Conservation (phyloP, 2,329 filamentous ascomycete species). For the Ophiostoma ips region DNA sequence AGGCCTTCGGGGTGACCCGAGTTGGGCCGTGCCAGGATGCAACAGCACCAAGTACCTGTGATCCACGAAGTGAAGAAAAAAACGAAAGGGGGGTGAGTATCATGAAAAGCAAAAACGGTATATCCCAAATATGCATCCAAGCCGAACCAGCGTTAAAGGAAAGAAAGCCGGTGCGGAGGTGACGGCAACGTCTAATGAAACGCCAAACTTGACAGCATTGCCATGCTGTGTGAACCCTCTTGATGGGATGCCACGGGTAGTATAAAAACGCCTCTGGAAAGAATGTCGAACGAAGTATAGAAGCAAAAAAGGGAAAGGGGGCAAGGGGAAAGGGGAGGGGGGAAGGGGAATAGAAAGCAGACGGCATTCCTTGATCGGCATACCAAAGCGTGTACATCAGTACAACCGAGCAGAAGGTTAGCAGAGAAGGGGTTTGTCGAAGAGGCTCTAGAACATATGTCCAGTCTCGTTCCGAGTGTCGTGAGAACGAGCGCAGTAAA, state of each 20-base stretch:
- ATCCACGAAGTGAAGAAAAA: neutral
- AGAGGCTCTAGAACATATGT: neutral
- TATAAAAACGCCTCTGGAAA: neutral
- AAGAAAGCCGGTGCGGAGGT: neutral
- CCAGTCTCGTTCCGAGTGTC: neutral
- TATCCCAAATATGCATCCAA: neutral
- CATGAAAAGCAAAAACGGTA: neutral
- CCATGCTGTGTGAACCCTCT: neutral
- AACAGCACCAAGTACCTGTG: neutral
- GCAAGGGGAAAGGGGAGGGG: too few species aligned
- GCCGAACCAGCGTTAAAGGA: neutral
- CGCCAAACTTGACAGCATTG: neutral
- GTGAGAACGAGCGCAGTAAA: neutral
- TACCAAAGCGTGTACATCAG: neutral
- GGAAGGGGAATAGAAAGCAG: too few species aligned
- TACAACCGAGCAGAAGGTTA: neutral
- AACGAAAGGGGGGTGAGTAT: neutral
- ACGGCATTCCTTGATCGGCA: neutral
- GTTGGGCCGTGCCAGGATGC: too few species aligned
- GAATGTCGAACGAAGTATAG: neutral
- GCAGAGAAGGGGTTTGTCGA: neutral
- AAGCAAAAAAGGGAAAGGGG: neutral
- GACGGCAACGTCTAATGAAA: neutral
- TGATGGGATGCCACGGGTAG: too few species aligned
- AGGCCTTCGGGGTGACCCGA: too few species aligned